Base-by-base conservation (phyloP, 352 stramenopile genomes). In the Thraustochytrium sp. region DNA sequence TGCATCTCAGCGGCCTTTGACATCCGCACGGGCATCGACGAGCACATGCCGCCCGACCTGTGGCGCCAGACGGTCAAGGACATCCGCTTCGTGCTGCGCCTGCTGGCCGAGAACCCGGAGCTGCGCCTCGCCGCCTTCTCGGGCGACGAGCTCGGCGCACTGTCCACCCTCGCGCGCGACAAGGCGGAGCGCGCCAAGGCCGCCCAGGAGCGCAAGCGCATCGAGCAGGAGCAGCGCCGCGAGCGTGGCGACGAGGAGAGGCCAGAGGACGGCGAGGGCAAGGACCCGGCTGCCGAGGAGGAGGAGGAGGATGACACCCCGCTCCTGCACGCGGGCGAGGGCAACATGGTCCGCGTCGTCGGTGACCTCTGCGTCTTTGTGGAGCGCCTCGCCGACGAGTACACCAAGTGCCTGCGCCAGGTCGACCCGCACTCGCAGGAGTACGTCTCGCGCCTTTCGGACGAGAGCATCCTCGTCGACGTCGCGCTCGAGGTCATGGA, bases 381-480 rank as follows among this genome's bases (percentile, higher is more conserved):
- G 42, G 91, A 94, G 54, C 93, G 94, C 49, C 90, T 99, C 29
- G 93, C 96, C 64, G 95, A 98, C 85, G 96, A 99, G 88, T 99
- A 99, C 90, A 98, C 90, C 80, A 99, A 99, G 91, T 93, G 88
- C 48, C 87, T 99, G n/a, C 96, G 99, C 88, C 92, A 96, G 75
- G 97, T 94, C 42, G 96, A 97, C 85, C 94, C 95, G 62, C 94
- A 98, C 89, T 97, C 95, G 65, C 90, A 92, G 68, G 94, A 98
- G 84, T 99, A 98, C 88, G 93, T 98, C 51, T 85, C 88, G 29
- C 92, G 95, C 42, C 89, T 99, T 63, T 92, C 92, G 34, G 95
- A 98, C 86, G 96, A 99, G 88, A 90, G 90, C 9, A 88, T 93
- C 65, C 89, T 99, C 40, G 90, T 97, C 11, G 89, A 93, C 23